phyloP scores from a whole-genome alignment of 495 filamentous ascomycete genomes.

The Aspergillus coremiiformis region DNA sequence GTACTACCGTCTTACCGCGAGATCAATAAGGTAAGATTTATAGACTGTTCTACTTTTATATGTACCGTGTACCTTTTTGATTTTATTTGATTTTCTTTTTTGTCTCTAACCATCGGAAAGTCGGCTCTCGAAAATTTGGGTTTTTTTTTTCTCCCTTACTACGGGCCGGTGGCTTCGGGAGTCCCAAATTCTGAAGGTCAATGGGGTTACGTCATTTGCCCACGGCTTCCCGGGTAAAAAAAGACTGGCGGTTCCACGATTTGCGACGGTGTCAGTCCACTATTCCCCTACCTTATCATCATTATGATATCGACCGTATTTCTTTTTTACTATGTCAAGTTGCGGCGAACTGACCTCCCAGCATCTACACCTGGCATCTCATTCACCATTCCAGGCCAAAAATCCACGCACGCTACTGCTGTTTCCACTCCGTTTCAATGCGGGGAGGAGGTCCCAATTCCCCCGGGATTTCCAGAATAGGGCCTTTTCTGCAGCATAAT shows the following conservation, averaged over 20 bases:
- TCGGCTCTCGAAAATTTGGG: background rate
- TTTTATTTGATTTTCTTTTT: background rate
- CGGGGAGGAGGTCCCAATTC: background rate
- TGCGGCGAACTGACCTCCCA: background rate
- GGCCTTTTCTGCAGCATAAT: background rate
- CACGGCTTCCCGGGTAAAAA: conserved; percentile 7
- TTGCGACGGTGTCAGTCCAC: conserved; percentile 11
- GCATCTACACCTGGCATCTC: background rate
- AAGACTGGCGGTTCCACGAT: background rate
- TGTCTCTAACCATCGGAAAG: background rate
- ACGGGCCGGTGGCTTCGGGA: conserved; percentile 8
- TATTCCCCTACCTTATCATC: background rate
- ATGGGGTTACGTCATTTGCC: conserved; percentile 4
- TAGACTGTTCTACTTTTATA: background rate
- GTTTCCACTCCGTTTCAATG: background rate
- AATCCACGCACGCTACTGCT: background rate
- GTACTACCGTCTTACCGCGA: conserved; percentile 4
- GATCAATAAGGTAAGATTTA: background rate
- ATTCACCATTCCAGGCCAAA: background rate
- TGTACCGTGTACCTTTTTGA: background rate
- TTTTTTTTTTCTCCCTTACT: background rate
- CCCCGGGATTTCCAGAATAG: background rate
- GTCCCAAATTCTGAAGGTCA: conserved; percentile 3
- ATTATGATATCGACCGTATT: background rate
- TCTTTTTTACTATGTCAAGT: too few relatives aligned